Conservation (phyloP, 768 basidiomycete genomes). For the Tephrocybe sp. region DNA sequence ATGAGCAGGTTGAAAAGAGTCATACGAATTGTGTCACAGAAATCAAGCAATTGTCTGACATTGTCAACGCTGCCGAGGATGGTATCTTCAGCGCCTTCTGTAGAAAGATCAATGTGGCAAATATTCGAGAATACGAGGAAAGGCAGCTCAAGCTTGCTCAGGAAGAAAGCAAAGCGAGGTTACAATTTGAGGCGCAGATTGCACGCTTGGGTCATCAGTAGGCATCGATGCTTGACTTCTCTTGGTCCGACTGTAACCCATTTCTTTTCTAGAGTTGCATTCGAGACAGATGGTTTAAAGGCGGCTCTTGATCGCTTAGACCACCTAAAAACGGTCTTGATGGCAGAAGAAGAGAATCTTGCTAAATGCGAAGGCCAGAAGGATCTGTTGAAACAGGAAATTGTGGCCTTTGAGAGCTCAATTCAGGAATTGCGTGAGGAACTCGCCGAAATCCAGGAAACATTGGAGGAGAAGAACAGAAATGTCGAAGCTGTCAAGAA, state of each 20-base stretch:
- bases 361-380: constrained; percentile 54
- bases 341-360: constrained; percentile 53
- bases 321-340: constrained; percentile 49
- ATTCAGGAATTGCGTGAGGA: constrained; percentile 60
- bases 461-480: constrained; percentile 70
- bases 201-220: constrained; percentile 85
- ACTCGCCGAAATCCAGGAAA: constrained; percentile 57
- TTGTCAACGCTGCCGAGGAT: constrained; percentile 79
- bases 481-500: constrained; percentile 75
- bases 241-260: too few relatives aligned
- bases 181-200: constrained; percentile 84
- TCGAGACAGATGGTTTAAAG: constrained; percentile 75
- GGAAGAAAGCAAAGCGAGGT: constrained; percentile 80
- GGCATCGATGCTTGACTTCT: too few relatives aligned
- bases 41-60: constrained; percentile 50
- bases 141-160: constrained; percentile 85
- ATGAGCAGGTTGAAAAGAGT: constrained; percentile 49
- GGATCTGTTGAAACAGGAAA: constrained; percentile 51
- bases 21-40: constrained; percentile 51
- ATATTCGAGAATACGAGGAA: constrained; percentile 93
- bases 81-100: constrained; percentile 78
- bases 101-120: constrained; percentile 66
- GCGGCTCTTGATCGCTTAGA: constrained; percentile 60
- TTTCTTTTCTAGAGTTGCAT: constrained; percentile 57
- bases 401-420: constrained; percentile 52